Conservation (phyloP, 2,329 filamentous ascomycete species). For the Phaeoacremonium minimum region DNA sequence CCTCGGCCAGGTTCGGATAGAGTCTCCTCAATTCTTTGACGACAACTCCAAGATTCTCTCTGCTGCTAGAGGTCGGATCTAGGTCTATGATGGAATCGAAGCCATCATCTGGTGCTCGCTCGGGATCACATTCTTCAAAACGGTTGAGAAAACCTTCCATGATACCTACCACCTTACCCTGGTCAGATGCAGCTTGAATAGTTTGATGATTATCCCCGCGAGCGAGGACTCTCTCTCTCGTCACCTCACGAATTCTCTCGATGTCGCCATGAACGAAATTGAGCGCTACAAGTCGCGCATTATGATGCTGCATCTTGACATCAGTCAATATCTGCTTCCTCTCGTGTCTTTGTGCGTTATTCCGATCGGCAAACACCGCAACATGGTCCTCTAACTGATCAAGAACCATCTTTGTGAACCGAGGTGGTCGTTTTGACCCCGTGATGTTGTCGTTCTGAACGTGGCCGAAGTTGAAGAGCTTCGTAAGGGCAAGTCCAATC, state of each 20-base stretch:
- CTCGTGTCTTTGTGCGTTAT: constrained; percentile 88
- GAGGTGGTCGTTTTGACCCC: constrained; percentile 67
- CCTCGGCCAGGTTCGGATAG: constrained; percentile 72
- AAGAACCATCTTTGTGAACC: constrained; percentile 70
- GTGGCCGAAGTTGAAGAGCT: constrained; percentile 88
- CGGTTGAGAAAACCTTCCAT: constrained; percentile 92
- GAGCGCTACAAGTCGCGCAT: constrained; percentile 74
- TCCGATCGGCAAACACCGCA: constrained; percentile 86
- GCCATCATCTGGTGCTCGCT: constrained; percentile 66
- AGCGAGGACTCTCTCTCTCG: constrained; percentile 71
- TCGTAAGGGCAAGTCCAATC: constrained; percentile 72
- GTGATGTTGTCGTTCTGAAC: constrained; percentile 96
- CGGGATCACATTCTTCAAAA: constrained; percentile 72
- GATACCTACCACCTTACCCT: constrained; percentile 74
- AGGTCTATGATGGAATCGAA: constrained; percentile 87
- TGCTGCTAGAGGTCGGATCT: constrained; percentile 71
- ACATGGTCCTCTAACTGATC: constrained; percentile 58
- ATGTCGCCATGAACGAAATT: constrained; percentile 84
- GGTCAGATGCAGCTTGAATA: constrained; percentile 77
- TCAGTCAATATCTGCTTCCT: constrained; percentile 84
- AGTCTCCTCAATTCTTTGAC: constrained; percentile 66
- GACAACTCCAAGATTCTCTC: constrained; percentile 79
- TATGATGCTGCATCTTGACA: constrained; percentile 56
- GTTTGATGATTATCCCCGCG: constrained; percentile 98
- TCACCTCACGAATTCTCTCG: constrained; percentile 68